Evolutionary conservation across 2,329 filamentous ascomycete genomes (phyloP).

Genomic region (Diaporthe ilicicola): DNA sequence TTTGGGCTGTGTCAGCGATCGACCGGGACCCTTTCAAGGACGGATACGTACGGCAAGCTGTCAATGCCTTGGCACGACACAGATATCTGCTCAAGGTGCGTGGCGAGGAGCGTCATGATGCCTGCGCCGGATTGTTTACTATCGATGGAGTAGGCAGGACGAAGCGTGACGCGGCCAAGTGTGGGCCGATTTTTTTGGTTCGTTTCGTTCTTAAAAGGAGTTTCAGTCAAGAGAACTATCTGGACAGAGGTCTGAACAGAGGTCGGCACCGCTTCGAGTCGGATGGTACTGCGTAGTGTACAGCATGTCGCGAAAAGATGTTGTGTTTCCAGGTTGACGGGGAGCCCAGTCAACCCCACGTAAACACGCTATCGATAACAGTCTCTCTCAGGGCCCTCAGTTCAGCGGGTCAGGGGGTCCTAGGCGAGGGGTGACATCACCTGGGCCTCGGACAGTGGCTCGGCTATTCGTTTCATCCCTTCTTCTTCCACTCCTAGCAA

Average conservation of each 20-base stretch:
- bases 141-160: neutral
- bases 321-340: neutral
- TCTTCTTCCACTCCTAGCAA: conserved; percentile 1
- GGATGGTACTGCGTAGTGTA: too few relatives aligned
- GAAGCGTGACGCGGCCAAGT: neutral
- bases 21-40: neutral
- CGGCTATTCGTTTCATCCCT: conserved; percentile 17
- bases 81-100: conserved; percentile 79
- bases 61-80: conserved; percentile 80
- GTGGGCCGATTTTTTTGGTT: neutral
- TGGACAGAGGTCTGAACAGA: too few relatives aligned
- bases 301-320: neutral
- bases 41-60: conserved; percentile 70
- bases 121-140: conserved; percentile 25
- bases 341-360: neutral
- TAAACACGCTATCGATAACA: conserved; percentile 25
- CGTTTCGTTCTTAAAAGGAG: too few relatives aligned
- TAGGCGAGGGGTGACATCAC: conserved; percentile 14
- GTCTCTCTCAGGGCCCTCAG: neutral
- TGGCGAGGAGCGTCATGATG: conserved; percentile 73
- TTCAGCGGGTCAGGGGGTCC: neutral
- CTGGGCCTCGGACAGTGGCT: neutral
- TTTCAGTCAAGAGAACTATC: neutral
- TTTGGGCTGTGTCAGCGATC: neutral
- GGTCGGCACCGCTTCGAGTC: neutral